phyloP scores from a whole-genome alignment of 331 rosid species.

The Saraca asoca region DNA sequence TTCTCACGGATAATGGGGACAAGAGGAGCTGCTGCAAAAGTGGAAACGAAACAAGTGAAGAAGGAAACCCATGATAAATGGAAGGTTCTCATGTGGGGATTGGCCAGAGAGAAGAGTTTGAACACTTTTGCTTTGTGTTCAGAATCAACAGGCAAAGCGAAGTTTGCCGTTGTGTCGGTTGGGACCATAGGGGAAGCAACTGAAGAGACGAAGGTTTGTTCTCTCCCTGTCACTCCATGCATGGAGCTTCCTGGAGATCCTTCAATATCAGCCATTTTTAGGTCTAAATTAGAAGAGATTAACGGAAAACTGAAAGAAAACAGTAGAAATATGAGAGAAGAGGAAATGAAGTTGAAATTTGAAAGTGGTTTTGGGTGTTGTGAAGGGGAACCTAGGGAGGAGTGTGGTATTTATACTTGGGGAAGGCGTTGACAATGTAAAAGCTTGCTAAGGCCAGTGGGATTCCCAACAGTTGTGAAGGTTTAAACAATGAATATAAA shows the following conservation, averaged over 20 bases:
- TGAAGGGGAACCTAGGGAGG: constrained; percentile 9
- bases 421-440: constrained; percentile 46
- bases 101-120: constrained; percentile 70
- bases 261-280: constrained; percentile 48
- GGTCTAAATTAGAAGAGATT: neutral
- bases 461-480: constrained; percentile 19
- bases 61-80: constrained; percentile 93
- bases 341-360: neutral
- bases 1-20: constrained; percentile 85
- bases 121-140: constrained; percentile 82
- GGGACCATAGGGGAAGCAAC: constrained; percentile 75
- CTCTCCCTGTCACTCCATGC: constrained; percentile 91
- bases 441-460: constrained; percentile 18
- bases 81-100: constrained; percentile 94
- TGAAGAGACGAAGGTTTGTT: constrained; percentile 62
- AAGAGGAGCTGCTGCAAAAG: constrained; percentile 61
- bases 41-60: constrained; percentile 69
- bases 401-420: constrained; percentile 43
- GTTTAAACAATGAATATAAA: neutral
- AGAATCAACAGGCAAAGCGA: constrained; percentile 68
- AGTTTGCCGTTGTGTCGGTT: constrained; percentile 62
- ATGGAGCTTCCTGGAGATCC: constrained; percentile 90
- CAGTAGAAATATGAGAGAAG: neutral
- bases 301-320: neutral
- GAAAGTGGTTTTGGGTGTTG: constrained; percentile 5